A percentile compares a stretch with the other conserved stretches of the same genome.
phyloP scores from a whole-genome alignment of 148 eudicot species.

The Chenopodium album region DNA sequence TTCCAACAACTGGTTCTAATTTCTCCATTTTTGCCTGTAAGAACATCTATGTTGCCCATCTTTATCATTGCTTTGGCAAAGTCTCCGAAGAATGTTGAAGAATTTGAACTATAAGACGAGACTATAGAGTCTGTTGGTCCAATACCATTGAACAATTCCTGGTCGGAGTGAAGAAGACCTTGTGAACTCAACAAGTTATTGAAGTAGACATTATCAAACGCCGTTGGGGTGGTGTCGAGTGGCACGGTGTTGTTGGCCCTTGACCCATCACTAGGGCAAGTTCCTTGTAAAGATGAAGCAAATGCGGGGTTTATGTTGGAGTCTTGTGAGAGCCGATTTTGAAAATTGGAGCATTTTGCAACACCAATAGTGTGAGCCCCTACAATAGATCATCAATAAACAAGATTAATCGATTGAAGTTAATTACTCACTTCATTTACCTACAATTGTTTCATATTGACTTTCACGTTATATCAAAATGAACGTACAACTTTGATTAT shows the following conservation, averaged over 20 bases:
- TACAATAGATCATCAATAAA: not conserved
- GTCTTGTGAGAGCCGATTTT: constrained; percentile 45
- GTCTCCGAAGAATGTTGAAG: constrained; percentile 44
- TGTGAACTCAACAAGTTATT: constrained; percentile 31
- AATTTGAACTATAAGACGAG: constrained; percentile 34
- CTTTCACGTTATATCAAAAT: too few relatives aligned
- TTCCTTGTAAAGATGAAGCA: constrained; percentile 31
- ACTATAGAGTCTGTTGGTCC: constrained; percentile 58
- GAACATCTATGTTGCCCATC: constrained; percentile 60
- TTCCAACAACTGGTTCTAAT: constrained; percentile 59
- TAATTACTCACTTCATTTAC: too few relatives aligned
- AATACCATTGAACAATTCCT: constrained; percentile 38
- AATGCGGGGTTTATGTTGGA: constrained; percentile 49
- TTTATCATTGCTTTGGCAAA: constrained; percentile 55
- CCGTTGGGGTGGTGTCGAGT: constrained; percentile 44
- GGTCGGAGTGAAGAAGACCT: constrained; percentile 72
- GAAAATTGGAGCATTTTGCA: constrained; percentile 51
- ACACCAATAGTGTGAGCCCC: constrained; percentile 57
- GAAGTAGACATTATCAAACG: constrained; percentile 59
- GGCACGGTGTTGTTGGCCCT: constrained; percentile 49
- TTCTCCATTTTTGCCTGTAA: constrained; percentile 56
- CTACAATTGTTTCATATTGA: too few relatives aligned
- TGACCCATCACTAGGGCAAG: constrained; percentile 42
- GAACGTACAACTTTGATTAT: too few relatives aligned
- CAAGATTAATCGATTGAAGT: too few relatives aligned